phyloP scores from a whole-genome alignment of 129 eudicot species.

The Saposhnikovia divaricata region DNA sequence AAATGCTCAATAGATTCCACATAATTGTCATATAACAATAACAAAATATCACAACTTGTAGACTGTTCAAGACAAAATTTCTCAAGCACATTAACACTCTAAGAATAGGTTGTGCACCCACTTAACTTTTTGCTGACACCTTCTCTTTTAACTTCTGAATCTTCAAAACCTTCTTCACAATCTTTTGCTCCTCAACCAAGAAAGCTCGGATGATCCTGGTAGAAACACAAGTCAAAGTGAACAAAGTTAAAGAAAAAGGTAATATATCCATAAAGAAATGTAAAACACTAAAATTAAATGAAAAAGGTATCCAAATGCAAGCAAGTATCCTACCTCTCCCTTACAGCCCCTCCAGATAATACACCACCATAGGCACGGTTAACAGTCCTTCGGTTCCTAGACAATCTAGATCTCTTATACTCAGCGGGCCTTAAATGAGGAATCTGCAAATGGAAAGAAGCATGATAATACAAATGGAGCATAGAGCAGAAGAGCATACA shows the following conservation, averaged over 20 bases:
- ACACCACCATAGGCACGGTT: slow-evolving; percentile 93
- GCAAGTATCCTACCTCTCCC: slow-evolving; percentile 50
- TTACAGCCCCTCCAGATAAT: slow-evolving; percentile 74
- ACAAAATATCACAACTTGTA: not conserved
- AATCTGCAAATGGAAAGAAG: slow-evolving; percentile 37
- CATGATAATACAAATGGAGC: not conserved
- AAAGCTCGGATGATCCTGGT: slow-evolving; percentile 66
- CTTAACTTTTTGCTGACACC: slow-evolving; percentile 49
- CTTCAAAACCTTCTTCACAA: slow-evolving; percentile 89
- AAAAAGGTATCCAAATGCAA: not conserved
- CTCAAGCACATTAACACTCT: not conserved
- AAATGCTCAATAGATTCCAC: not conserved
- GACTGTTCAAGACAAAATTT: slow-evolving; percentile 5
- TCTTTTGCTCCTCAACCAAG: slow-evolving; percentile 82
- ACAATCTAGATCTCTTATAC: slow-evolving; percentile 71
- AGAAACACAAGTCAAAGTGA: not conserved
- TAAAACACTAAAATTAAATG: not conserved
- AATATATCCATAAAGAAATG: not conserved
- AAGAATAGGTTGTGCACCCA: not conserved
- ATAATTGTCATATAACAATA: not conserved
- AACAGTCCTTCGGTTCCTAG: slow-evolving; percentile 82
- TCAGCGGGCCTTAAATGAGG: slow-evolving; percentile 88
- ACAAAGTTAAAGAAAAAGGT: not conserved
- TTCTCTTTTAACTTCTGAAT: slow-evolving; percentile 76
- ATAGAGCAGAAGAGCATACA: not conserved